Evolutionary conservation across 1,284 basidiomycete genomes (phyloP), one percentile per base, ranked within the genome.

Genomic region (Cryptococcus sp.): DNA sequence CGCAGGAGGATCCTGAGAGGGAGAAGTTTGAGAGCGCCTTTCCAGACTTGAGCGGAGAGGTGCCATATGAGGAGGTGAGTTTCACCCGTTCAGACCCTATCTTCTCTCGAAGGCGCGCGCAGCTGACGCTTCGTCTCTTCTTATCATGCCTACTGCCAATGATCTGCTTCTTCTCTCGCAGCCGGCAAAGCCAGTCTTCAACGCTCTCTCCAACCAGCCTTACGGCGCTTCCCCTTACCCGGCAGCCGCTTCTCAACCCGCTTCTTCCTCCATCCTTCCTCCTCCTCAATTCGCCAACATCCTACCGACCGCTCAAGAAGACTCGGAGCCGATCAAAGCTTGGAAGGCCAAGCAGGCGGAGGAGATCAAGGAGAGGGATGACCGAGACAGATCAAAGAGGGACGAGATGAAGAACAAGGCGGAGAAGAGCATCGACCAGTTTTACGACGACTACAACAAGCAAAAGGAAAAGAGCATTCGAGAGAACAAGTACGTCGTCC

Each of bases 381-480:
- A 87, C 58, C 82, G 79, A 41, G 86, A 87, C 33, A 83, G 84
- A 70, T 79, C 78, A 42, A 85, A 83, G 71, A 84, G 86, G 60
- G 86, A 89, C 60, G 90, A 94, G 65, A 89, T 85, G 42, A 84
- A 92, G 60, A 79, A 81, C 45, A 87, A 85, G 69, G 95, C 95
- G 19, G 92, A 97, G 72, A 82, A 84, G 62, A 80, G 87, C 25
- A 97, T 98, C 58, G 95, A 98, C 74, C 81, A 86, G 65, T 98
- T 97, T 72, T 98, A 98, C 72, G 89, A 91, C 66, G 84, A 89
- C 48, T 97, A 98, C 73, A 83, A 91, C 49, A 78, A 80, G 56
- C 86, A 89, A 77, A 97, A 95, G 77, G 90, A 94, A 76, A 83
- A 83, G 69, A 87, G 84, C 65, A 97, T 99, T 63, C 79, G 86